Base-by-base conservation (phyloP, 108 stramenopile genomes). In the Skeletonema menzelii region DNA sequence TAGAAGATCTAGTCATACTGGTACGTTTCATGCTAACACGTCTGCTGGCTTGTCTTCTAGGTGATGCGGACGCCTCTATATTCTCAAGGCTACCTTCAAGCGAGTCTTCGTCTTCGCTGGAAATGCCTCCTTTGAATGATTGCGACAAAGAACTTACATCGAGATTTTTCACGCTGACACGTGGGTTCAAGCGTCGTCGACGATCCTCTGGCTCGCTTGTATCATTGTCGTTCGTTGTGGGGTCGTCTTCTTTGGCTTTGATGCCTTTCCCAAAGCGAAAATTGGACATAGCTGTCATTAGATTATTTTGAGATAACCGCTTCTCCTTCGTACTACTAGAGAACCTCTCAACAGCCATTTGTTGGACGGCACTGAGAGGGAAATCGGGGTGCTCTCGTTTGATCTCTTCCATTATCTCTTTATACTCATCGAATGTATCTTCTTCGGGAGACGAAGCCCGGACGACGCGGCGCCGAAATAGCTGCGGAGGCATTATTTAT, bases 311-410 rank as follows among this genome's bases (percentile, higher is more conserved):
- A 4, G 24, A 24, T 17, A n/a, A 15, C 11, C 15, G 49, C 20
- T 31, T 20, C 0, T 73, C 56, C 19, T 56, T 65, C 0, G n/a
- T 62, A 4, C 30, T 4, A 5, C 7, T 61, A 35, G 59, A 22
- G 26, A 63, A 73, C n/a, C 72, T 61, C 27, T 73, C 59, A 22
- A 73, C 5, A 12, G 72, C 62, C 17, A 73, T 63, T 56, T 73
- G 55, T 34, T 73, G 53, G 4, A 65, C 27, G 13, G 63, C 72
- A 32, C 72, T 49, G n/a, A 27, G 27, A 19, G 63, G 5, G 2
- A 73, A 63, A 42, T 73, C 55, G 11, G 72, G 72, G 26, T 73
- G 27, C 22, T 65, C 62, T 24, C 32, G 42, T 27, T 37, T 63
- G 14, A 73, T 61, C 38, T 65, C 55, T 44, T 73, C 72, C 47